Conservation (phyloP, 2,329 filamentous ascomycete genomes). For the Fusarium tjaetaba region DNA sequence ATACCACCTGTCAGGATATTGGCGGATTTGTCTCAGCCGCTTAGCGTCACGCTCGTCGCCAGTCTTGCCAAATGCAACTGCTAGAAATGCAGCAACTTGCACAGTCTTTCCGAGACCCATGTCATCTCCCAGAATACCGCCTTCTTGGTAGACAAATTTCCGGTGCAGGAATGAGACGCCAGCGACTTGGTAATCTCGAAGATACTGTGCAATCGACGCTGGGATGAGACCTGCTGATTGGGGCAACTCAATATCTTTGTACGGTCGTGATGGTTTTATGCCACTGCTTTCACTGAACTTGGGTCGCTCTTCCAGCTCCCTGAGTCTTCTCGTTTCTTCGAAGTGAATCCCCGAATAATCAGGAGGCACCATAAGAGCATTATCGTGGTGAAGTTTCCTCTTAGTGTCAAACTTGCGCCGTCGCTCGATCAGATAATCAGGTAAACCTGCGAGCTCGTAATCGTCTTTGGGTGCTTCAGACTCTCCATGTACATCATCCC, state of each 20-base stretch:
- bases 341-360: conserved; percentile 80
- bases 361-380: conserved; percentile 80
- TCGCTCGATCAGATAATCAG: conserved; percentile 77
- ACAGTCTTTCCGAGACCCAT: conserved; percentile 99
- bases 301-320: conserved; percentile 72
- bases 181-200: conserved; percentile 90
- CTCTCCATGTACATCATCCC: conserved; percentile 41
- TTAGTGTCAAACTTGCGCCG: conserved; percentile 73
- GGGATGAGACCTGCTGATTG: conserved; percentile 85
- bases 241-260: conserved; percentile 78
- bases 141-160: conserved; percentile 89
- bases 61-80: conserved; percentile 92
- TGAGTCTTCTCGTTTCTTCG: conserved; percentile 53
- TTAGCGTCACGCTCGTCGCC: conserved; percentile 87
- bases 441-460: conserved; percentile 55
- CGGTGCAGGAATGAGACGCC: conserved; percentile 88
- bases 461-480: conserved; percentile 53
- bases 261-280: conserved; percentile 73
- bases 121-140: conserved; percentile 91
- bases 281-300: conserved; percentile 65
- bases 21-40: conserved; percentile 86
- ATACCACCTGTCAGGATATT: conserved; percentile 76
- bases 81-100: conserved; percentile 92
- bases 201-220: conserved; percentile 87
- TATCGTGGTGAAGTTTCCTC: conserved; percentile 68